Base-by-base conservation (phyloP, 306 rosid species). In the Lathyrus oleraceus region DNA sequence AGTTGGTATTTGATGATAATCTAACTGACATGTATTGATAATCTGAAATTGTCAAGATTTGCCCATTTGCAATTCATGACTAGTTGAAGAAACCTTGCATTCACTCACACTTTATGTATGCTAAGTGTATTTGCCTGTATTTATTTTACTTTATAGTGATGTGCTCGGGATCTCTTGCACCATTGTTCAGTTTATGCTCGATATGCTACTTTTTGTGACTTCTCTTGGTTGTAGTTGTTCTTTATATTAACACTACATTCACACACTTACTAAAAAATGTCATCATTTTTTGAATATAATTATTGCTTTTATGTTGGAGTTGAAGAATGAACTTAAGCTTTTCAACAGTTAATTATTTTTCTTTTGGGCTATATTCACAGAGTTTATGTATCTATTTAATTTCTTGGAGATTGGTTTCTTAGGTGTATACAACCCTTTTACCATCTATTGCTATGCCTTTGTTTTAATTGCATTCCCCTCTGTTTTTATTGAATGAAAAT, bases 61-160 rank as follows among this genome's bases (percentile, higher is more conserved):
- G 52, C 20, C 2, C 9, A 3, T 10, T 45, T 8, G 15, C 57
- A 25, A 1, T 38, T 20, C 9, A 8, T 56, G 65, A 57, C 6
- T 20, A 63, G 8, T 40, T 70, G 73, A 48, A 64, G 72, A 21
- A 69, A 44, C 35, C 43, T 6, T 4, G 60, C 69, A 45, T 45
- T 10, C 4, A 57, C 32, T 27, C 2, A 23, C n/a, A 10, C 35
- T 23, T 45, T 14, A 5, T 51, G 32, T 17, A 10, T 52, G 44
- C 36, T 5, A 42, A 12, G 35, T 67, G 23, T 60, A 38, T 49
- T 66, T 71, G 35, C 48, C 60, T 35, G 66, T 16, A 48, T 23
- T 20, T 53, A 47, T 10, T 48, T 15, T 16, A 48, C 17, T 48
- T 48, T n/a, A 1, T 21, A 4, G 32, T 39, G 49, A 32, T 19